Evolutionary conservation across 2,329 filamentous ascomycete species (phyloP), one percentile per base, ranked within the genome.

Genomic region (Cordyceps farinosa): DNA sequence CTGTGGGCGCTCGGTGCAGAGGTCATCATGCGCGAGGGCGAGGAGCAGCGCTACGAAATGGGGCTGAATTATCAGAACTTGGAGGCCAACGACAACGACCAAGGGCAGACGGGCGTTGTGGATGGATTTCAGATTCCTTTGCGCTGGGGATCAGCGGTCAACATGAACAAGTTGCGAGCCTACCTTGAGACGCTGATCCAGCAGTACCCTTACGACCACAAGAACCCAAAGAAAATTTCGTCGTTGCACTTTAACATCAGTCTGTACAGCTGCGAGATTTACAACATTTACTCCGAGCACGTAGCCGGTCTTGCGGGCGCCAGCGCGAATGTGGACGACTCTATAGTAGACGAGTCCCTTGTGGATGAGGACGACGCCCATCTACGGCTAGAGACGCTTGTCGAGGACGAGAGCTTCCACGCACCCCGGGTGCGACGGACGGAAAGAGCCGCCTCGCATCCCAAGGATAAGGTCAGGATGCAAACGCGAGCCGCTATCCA

Each of bases 1-100:
- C 83, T 90, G 67, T 97, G 93, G 94, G 88, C 88, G 15, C 83
- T 97, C 51, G 92, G 91, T 0, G 91, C 91, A 2, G 93, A 97
- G 76, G 85, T 97, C 27, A 77, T 97, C 62, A 86, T 96, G 77
- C 84, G 89, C 17, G 77, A 81, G 34, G 81, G 80, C 7, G 78
- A 82, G 65, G 70, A 77, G 70, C 67, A 29, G 22, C 63, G 62
- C 32, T 63, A 67, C 58, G 50, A 53, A 36, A 48, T 48, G 2
- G 22, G 48, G 5, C n/a, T 57, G 17, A 55, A 30, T 4, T 27
- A 15, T 1, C 15, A 44, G 15, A 29, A 10, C 9, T 27, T 7
- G 9, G 9, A 42, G 9, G 5, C 8, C 11, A 3, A 10, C 5
- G 15, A 42, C 22, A 15, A 51, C 9, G 10, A 22, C 9, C 4